Percentiles rank a stretch among this genome's conserved stretches.
phyloP scores from a whole-genome alignment of 108 stramenopile genomes.

The Nitzschia palea region DNA sequence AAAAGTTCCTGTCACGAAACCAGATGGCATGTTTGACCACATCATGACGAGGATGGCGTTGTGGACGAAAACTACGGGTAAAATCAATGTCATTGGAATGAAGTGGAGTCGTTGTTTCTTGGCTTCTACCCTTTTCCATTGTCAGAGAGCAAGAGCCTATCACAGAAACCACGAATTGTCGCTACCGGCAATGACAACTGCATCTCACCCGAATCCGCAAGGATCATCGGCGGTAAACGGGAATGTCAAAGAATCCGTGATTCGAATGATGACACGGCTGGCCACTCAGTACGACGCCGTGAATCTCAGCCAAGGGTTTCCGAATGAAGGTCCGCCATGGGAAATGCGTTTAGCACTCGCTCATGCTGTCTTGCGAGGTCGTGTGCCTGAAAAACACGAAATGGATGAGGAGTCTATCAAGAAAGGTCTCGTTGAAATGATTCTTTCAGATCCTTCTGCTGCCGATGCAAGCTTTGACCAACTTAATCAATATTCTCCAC shows the following conservation, averaged over 20 bases:
- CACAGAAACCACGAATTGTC: too few species aligned
- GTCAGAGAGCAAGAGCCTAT: too few species aligned
- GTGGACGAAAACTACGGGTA: too few species aligned
- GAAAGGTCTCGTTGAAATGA: constrained; percentile 6
- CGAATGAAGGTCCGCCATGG: constrained; percentile 66
- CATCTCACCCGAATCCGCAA: too few species aligned
- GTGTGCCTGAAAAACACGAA: neutral
- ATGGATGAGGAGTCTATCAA: neutral
- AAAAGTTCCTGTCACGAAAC: too few species aligned
- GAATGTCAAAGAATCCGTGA: constrained; percentile 57
- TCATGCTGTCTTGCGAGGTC: constrained; percentile 55
- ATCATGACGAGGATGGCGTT: too few species aligned
- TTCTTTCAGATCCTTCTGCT: neutral
- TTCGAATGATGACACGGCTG: constrained; percentile 73
- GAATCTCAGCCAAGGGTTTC: constrained; percentile 67
- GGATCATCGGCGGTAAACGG: neutral
- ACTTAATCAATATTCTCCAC: constrained; percentile 74
- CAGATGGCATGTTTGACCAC: too few species aligned
- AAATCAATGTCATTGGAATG: too few species aligned
- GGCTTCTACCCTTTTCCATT: too few species aligned
- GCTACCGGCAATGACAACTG: too few species aligned
- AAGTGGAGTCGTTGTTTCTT: too few species aligned
- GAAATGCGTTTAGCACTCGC: constrained; percentile 52
- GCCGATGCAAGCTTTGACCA: constrained; percentile 28
- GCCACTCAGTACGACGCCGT: constrained; percentile 57